Conservation (phyloP, 345 rosid genomes). For the Populus ilicifolia region DNA sequence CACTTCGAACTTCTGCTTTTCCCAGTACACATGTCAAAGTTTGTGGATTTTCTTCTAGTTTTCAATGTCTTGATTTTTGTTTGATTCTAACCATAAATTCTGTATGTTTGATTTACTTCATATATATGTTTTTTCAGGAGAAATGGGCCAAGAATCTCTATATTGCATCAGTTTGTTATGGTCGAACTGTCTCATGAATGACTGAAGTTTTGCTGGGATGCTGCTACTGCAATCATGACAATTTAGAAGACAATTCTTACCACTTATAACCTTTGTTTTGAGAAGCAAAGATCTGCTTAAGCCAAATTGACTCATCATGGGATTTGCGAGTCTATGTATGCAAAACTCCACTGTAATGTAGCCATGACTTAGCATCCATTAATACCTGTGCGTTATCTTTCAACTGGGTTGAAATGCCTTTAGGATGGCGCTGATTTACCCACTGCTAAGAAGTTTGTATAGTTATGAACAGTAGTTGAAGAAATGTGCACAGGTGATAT, state of each 20-base stretch:
- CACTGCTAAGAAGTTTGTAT: constrained; percentile 24
- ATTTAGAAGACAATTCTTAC: constrained; percentile 17
- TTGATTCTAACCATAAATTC: background rate
- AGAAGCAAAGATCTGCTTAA: constrained; percentile 26
- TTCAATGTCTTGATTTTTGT: background rate
- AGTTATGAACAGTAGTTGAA: constrained; percentile 37
- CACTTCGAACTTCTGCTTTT: constrained; percentile 89
- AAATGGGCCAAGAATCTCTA: constrained; percentile 97
- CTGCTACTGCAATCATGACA: constrained; percentile 20
- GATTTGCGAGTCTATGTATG: constrained; percentile 40
- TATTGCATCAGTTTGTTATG: constrained; percentile 84
- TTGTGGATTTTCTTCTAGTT: background rate
- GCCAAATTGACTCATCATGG: constrained; percentile 31
- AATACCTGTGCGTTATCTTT: constrained; percentile 37
- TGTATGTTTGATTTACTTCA: background rate
- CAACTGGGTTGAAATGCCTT: constrained; percentile 36
- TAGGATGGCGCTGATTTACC: constrained; percentile 22
- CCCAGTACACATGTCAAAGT: constrained; percentile 98
- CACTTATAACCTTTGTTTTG: constrained; percentile 18
- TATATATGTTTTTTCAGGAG: constrained; percentile 50
- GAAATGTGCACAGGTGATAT: constrained; percentile 20
- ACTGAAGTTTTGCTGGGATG: constrained; percentile 33
- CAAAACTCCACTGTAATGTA: constrained; percentile 33
- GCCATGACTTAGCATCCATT: constrained; percentile 38
- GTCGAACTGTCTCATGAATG: constrained; percentile 92